Percentiles rank a stretch among this genome's conserved stretches.
phyloP scores from a whole-genome alignment of 768 basidiomycete genomes.

The Suillus decipiens region DNA sequence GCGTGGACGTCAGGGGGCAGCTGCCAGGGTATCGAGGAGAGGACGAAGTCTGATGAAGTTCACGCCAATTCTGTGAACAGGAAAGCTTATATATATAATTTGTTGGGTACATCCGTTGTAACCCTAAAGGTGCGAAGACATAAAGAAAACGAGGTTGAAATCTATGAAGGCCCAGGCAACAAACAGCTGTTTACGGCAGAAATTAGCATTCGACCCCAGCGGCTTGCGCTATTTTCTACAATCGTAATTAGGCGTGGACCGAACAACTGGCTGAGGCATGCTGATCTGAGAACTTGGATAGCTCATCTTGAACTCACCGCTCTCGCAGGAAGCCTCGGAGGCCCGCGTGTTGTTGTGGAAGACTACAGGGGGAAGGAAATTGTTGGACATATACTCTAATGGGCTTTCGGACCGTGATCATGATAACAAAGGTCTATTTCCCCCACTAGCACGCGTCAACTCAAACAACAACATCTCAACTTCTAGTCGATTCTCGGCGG shows the following conservation, averaged over 20 bases:
- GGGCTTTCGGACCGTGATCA: constrained; percentile 10
- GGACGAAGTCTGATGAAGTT: constrained; percentile 12
- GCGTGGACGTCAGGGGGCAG: not conserved
- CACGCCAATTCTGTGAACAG: constrained; percentile 8
- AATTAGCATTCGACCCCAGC: constrained; percentile 32
- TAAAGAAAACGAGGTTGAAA: constrained; percentile 19
- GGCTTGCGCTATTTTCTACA: constrained; percentile 12
- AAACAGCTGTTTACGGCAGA: constrained; percentile 16
- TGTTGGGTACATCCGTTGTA: constrained; percentile 10
- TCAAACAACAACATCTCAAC: constrained; percentile 5
- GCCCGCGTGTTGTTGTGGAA: constrained; percentile 17
- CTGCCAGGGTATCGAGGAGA: constrained; percentile 7
- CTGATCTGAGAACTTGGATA: constrained; percentile 14
- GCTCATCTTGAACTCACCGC: constrained; percentile 18
- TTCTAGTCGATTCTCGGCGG: constrained; percentile 22
- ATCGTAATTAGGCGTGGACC: constrained; percentile 1
- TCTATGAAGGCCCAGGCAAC: constrained; percentile 22
- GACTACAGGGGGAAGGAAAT: constrained; percentile 4
- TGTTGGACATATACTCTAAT: constrained; percentile 25
- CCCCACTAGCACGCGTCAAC: constrained; percentile 12
- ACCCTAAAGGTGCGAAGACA: constrained; percentile 19
- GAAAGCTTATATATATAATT: constrained; percentile 25
- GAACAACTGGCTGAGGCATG: constrained; percentile 7
- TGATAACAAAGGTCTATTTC: constrained; percentile 11
- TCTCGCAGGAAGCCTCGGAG: constrained; percentile 19